Conservation (phyloP, 2,329 filamentous ascomycete genomes). For the Dissoconium aciculare region DNA sequence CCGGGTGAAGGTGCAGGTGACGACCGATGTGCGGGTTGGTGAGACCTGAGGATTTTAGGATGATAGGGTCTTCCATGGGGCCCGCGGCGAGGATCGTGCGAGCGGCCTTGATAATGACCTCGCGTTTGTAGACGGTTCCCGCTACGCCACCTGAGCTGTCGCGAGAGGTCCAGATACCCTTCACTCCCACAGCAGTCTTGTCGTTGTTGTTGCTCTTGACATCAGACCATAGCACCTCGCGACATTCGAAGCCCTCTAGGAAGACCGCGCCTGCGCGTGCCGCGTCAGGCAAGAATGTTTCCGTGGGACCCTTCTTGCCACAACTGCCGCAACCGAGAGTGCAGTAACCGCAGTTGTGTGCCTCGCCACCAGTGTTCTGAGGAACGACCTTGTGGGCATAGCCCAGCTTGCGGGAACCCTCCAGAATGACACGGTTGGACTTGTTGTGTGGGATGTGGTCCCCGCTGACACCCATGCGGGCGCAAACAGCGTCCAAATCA, state of each 20-base stretch:
- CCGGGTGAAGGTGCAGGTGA: constrained; percentile 72
- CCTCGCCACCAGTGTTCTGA: constrained; percentile 60
- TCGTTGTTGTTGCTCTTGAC: constrained; percentile 30
- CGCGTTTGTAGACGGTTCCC: constrained; percentile 32
- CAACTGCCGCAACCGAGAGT: constrained; percentile 45
- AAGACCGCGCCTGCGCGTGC: constrained; percentile 63
- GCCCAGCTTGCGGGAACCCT: constrained; percentile 59
- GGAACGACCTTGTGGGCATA: constrained; percentile 55
- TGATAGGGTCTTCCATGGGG: constrained; percentile 58
- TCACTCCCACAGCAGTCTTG: constrained; percentile 54
- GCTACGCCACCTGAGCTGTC: constrained; percentile 46
- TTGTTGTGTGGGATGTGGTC: constrained; percentile 57
- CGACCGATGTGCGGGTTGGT: constrained; percentile 68
- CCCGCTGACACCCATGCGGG: constrained; percentile 59
- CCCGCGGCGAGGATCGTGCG: constrained; percentile 68
- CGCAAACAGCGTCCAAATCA: constrained; percentile 65
- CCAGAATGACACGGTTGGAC: constrained; percentile 55
- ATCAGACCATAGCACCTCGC: constrained; percentile 54
- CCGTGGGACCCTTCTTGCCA: constrained; percentile 64
- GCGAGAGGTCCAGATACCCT: constrained; percentile 60
- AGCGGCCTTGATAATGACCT: constrained; percentile 60
- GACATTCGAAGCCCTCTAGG: constrained; percentile 65
- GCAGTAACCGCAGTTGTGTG: constrained; percentile 59
- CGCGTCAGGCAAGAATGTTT: constrained; percentile 67
- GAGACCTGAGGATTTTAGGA: constrained; percentile 65